Conservation (phyloP, 169 alveolate species). For the Besnoitia besnoiti region DNA sequence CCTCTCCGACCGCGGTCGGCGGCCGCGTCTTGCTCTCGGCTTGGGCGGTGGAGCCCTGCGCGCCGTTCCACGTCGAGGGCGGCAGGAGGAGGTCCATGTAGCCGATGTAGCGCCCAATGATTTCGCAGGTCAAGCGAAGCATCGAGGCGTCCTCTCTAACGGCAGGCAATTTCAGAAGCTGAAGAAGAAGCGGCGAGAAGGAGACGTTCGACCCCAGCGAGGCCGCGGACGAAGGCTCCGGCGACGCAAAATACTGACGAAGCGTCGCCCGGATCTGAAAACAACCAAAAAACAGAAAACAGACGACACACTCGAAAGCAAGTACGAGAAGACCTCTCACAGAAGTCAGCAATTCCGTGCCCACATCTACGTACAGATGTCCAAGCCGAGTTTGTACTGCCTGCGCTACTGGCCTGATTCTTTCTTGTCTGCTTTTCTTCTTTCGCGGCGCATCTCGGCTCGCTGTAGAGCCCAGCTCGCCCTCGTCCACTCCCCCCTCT, state of each 20-base stretch:
- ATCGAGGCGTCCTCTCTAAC: not conserved
- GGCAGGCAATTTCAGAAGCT: not conserved
- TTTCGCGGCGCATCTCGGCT: no score
- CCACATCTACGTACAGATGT: not conserved
- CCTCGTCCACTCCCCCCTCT: no score
- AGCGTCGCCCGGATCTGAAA: slow-evolving; percentile 26
- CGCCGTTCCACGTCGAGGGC: not conserved
- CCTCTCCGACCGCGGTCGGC: slow-evolving; percentile 1
- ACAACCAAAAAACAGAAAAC: not conserved
- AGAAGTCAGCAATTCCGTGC: not conserved
- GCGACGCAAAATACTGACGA: slow-evolving; percentile 20
- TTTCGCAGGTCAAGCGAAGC: slow-evolving; percentile 13
- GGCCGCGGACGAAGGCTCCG: not conserved
- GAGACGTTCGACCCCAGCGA: not conserved
- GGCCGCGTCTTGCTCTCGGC: slow-evolving; percentile 5
- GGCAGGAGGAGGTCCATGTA: slow-evolving; percentile 39
- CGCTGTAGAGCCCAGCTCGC: no score
- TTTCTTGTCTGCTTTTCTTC: not conserved
- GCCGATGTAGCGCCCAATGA: slow-evolving; percentile 12
- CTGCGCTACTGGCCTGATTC: not conserved
- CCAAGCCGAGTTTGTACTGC: not conserved
- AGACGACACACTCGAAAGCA: not conserved
- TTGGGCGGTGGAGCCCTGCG: not conserved
- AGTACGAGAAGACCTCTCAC: no score
- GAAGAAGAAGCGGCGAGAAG: slow-evolving; percentile 18